Base-by-base conservation (phyloP, 1,284 basidiomycete genomes). In the Pseudozyma pruni region DNA sequence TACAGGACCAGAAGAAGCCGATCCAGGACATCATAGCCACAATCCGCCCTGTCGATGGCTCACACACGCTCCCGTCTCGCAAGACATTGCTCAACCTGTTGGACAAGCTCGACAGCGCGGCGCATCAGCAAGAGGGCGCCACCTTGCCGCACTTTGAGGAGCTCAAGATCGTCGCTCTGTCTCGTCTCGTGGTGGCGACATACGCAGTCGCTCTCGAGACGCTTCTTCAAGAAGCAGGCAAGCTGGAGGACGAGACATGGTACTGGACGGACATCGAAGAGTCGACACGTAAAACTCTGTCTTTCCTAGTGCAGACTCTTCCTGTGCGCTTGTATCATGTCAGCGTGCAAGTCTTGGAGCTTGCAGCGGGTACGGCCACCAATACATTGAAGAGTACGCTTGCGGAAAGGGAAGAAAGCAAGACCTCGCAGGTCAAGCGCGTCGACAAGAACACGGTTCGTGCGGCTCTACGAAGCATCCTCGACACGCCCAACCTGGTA, bases 201-300 rank as follows among this genome's bases (percentile, higher is more conserved):
- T 76, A 74, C 34, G 68, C 71, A 8, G 48, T 69, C 9, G 70
- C 72, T 16, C 54, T 78, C 35, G 69, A 75, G 19, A 51, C 58
- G 0, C 43, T 78, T 4, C 55, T 78, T 1, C 59, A 67, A 27
- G 72, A 76, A 46, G 76, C 74, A 3, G 50, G 64, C 47, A 61
- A 54, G 37, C 47, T 76, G 13, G 63, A 72, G n/a, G 58, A 72
- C 25, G 64, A 71, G 37, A 71, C 72, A 6, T 78, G 74, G 72
- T 71, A 69, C 33, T 78, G 76, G 76, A 74, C 71, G 17, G 63
- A 74, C 8, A 69, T 78, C 32, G 74, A 75, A 42, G 72, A 75
- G 38, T 69, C 70, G 27, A 56, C 40, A 8, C 42, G 41, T 9
- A 55, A 34, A 25, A 63, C 72, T 5, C 27, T 69, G 2, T 57